Evolutionary conservation across 1,284 basidiomycete genomes (phyloP), one percentile per base, ranked within the genome.

Genomic region (Trametes versicolor): DNA sequence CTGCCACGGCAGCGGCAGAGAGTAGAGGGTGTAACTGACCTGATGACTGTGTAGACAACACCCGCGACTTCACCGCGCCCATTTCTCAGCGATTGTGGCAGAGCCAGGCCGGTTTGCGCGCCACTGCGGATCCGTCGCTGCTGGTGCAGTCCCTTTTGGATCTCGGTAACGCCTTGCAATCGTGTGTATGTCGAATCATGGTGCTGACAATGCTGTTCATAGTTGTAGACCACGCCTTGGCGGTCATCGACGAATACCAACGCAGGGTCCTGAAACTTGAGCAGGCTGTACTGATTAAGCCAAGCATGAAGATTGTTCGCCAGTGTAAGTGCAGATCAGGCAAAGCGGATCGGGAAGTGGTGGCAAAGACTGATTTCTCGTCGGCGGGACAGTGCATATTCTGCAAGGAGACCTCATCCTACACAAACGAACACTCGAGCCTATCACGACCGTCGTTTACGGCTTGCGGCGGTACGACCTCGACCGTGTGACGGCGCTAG

Each of bases 141-240:
- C 78, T 91, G 2, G 82, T 91, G 1, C 82, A 91, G 71, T 84
- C 84, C 47, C 70, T 91, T 39, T 78, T 92, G 37, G 90, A 91
- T 74, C 78, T 91, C 13, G 79, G 88, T 89, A 57, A 41, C 82
- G 77, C 2, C 41, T 48, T 39, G 8, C 17, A 15, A 13, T 13
- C 13, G 41, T 23, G 7, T n/a, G 19, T 52, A 19, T n/a, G 5
- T n/a, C 8, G 37, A 17, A 5, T 21, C 2, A n/a, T 13, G 6
- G 23, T 7, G n/a, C 17, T 49, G n/a, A 56, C 50, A 9, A 5
- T n/a, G 19, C 32, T 29, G 5, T 34, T 12, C 23, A 1, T 58
- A 89, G 88, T 89, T 52, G 89, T 92, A 15, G 89, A 91, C 72
- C 80, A 83, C 55, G 86, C 87, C 0, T 72, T 91, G n/a, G 85